Base-by-base conservation (phyloP, 805 yeast genomes). In the Candida loeiensis region DNA sequence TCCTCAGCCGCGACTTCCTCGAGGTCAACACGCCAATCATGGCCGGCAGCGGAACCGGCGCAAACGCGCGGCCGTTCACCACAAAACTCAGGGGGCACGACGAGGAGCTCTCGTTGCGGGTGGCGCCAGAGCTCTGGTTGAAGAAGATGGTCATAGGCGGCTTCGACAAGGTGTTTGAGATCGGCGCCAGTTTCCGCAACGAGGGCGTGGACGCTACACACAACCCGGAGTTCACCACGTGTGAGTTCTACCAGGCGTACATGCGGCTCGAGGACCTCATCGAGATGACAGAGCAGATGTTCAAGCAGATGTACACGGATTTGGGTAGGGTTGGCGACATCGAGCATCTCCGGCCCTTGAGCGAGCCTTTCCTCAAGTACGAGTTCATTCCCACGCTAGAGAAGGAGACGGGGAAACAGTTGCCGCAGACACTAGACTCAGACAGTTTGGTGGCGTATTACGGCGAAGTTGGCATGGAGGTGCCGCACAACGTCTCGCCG, bases 101-200 rank as follows among this genome's bases (percentile, higher is more conserved):
- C 18, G 45, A 45, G 2, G 63, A 65, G 9, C 60, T 88, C 6
- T 81, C 77, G 40, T 59, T 93, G 33, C 66, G 99, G 31, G 91
- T 93, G 2, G 97, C 99, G 0, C 99, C 99, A 0, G 99, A 91
- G 54, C 64, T 93, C 27, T 93, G 96, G 96, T 72, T 93, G 40
- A 93, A 93, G 55, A 75, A 85, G 47, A 63, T 93, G 37, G 76
- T 89, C 2, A 79, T 91, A 24, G 74, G 86, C 6, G 99, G 99
- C 1, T 79, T 90, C 53, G 95, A 90, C 49, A 79, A 76, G 48
- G 82, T 93, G 2, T 93, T 77, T 59, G 98, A 93, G 54, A 77
- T 93, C 39, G 97, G 97, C 0, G 73, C 76, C 39, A 80, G 73
- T 34, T 93, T 90, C 60, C 71, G 99, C 51, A 93, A 93, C 54